Evolutionary conservation across 2,329 filamentous ascomycete genomes (phyloP), one percentile per base, ranked within the genome.

Genomic region (Aspergillus novofumigatus): DNA sequence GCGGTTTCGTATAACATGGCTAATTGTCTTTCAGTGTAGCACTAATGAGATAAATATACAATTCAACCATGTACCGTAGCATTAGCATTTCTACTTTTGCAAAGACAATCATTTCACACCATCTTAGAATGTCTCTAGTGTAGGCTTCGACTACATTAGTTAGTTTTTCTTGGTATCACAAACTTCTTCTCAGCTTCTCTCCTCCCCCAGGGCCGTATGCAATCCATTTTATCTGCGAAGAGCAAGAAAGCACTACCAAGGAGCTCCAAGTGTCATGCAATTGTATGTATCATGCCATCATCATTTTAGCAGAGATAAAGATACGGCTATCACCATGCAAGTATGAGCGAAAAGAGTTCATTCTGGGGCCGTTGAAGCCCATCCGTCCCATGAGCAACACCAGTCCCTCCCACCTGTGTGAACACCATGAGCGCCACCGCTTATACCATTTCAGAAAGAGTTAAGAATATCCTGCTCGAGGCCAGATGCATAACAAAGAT

Each of bases 341-440:
- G 53, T 51, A 50, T 52, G 41, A n/a, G 49, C 52, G 25, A 54
- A 55, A 54, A 47, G 28, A 49, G 49, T 28, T 41, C 47, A 50
- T 57, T 47, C 44, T 47, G 11, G 21, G 23, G 10, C 44, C 23
- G 5, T 26, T 47, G 11, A 25, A 47, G 44, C 44, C 21, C 59
- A 47, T 54, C 53, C 57, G 51, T 32, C 26, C 53, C 52, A 59
- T 51, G 53, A 59, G 60, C 53, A 67, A 69, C 61, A 59, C 65
- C 65, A 42, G 59, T 59, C 56, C 52, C 57, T 52, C 59, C 57
- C 61, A 61, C 52, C 52, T 32, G 59, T 47, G 23, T 52, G 58
- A 70, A 72, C 62, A 68, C 68, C 69, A 65, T 65, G 56, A 68
- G 69, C 69, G 69, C 69, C 70, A 57, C 59, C 61, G 69, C 67